Conservation (phyloP, 345 rosid species). For the Gynandropsis gynandra region DNA sequence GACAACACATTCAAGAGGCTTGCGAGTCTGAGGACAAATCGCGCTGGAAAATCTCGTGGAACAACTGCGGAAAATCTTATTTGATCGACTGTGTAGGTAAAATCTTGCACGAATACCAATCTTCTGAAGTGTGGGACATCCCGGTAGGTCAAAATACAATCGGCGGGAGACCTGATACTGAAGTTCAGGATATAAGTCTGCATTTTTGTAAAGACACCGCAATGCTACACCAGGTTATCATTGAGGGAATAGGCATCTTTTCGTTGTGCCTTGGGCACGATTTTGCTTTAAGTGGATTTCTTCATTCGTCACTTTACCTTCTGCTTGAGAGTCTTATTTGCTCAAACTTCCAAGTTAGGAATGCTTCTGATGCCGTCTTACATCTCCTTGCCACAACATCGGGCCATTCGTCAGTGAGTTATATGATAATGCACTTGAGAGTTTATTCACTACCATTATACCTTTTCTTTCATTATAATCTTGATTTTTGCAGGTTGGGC, state of each 20-base stretch:
- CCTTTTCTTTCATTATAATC: constrained; percentile 4
- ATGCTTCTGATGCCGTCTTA: constrained; percentile 70
- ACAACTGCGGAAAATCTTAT: constrained; percentile 34
- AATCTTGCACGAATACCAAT: constrained; percentile 81
- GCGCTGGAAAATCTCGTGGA: constrained; percentile 53
- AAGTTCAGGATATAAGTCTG: constrained; percentile 38
- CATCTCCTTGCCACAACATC: constrained; percentile 52
- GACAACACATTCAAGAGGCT: constrained; percentile 24
- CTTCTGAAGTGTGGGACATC: constrained; percentile 81
- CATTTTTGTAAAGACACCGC: constrained; percentile 66
- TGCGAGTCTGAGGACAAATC: constrained; percentile 23
- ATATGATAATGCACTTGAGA: constrained; percentile 11
- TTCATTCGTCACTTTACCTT: constrained; percentile 79
- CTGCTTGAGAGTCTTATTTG: constrained; percentile 76
- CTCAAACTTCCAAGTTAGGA: constrained; percentile 63
- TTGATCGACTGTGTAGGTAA: constrained; percentile 71
- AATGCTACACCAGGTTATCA: constrained; percentile 67
- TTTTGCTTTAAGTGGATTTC: constrained; percentile 79
- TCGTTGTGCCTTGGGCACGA: constrained; percentile 64
- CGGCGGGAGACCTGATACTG: constrained; percentile 29
- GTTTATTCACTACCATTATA: constrained; percentile 13
- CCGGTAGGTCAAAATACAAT: constrained; percentile 48
- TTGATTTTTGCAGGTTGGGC: constrained; percentile 59
- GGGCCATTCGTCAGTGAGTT: constrained; percentile 63
- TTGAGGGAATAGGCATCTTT: constrained; percentile 77